These are phyloP conservation scores for Pseudogymnoascus sp. DNA, from an alignment of 2,329 filamentous ascomycete genomes.

Conservation along the genomic window DNA sequence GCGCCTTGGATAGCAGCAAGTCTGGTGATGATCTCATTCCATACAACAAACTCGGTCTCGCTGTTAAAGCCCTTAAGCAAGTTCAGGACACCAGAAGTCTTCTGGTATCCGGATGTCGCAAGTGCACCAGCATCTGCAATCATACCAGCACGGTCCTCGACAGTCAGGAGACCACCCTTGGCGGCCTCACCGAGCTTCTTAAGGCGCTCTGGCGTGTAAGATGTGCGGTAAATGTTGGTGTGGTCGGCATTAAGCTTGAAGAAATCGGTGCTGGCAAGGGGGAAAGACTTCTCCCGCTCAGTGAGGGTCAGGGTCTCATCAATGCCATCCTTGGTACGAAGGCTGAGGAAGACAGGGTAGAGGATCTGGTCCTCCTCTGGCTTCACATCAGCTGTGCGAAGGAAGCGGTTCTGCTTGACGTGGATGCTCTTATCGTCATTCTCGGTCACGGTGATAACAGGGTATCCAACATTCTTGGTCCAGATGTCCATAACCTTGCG, in stretches of 20 bases:
- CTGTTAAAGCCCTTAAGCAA: constrained; percentile 78
- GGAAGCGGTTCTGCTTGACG: constrained; percentile 90
- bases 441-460: constrained; percentile 80
- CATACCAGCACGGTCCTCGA: constrained; percentile 91
- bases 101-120: constrained; percentile 84
- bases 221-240: constrained; percentile 84
- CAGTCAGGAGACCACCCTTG: constrained; percentile 67
- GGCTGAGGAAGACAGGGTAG: constrained; percentile 81
- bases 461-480: constrained; percentile 94
- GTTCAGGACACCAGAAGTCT: constrained; percentile 80
- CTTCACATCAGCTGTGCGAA: constrained; percentile 86
- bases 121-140: constrained; percentile 87
- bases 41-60: constrained; percentile 86
- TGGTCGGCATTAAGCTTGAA: constrained; percentile 97
- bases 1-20: constrained; percentile 71
- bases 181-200: constrained; percentile 82
- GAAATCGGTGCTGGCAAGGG: constrained; percentile 72
- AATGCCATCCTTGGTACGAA: constrained; percentile 76
- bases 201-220: constrained; percentile 74
- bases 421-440: constrained; percentile 64
- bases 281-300: constrained; percentile 67
- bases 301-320: constrained; percentile 64
- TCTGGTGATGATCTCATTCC: constrained; percentile 81
- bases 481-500: constrained; percentile 88
- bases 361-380: constrained; percentile 83